phyloP scores from a whole-genome alignment of 2,329 filamentous ascomycete genomes.

The Penicillium palitans region DNA sequence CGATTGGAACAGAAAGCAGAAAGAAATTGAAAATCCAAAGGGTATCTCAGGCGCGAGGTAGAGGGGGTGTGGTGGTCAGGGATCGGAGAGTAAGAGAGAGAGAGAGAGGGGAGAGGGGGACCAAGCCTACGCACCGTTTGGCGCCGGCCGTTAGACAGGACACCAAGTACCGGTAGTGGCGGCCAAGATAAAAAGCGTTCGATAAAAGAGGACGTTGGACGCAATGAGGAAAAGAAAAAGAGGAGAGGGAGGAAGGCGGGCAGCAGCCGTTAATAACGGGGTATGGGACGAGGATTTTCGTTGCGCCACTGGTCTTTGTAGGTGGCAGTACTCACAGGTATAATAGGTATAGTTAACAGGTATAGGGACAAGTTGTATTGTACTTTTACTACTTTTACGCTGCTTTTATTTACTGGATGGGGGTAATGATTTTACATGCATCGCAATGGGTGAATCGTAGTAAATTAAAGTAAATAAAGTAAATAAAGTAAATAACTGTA shows the following conservation, averaged over 20 bases:
- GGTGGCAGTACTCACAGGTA: conserved; percentile 17
- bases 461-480: no score
- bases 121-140: conserved; percentile 50
- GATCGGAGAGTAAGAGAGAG: conserved; percentile 22
- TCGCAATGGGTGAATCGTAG: not conserved
- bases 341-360: not conserved
- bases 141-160: conserved; percentile 49
- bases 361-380: conserved; percentile 6
- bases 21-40: conserved; percentile 15
- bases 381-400: not conserved
- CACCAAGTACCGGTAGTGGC: conserved; percentile 49
- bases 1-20: conserved; percentile 14
- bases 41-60: conserved; percentile 17
- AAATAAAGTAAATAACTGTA: not conserved
- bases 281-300: conserved; percentile 25
- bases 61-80: conserved; percentile 15
- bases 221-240: conserved; percentile 20
- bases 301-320: conserved; percentile 20
- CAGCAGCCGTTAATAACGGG: conserved; percentile 21
- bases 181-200: conserved; percentile 43
- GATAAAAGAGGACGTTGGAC: conserved; percentile 35
- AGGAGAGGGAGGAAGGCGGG: conserved; percentile 21
- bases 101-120: conserved; percentile 32
- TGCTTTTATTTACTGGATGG: not conserved
- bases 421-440: not conserved